Percentiles rank a stretch among this genome's conserved stretches.
These are phyloP conservation scores for Zasmidium citrigriseum DNA, from an alignment of 2,329 filamentous ascomycete genomes.

Conservation along the genomic window DNA sequence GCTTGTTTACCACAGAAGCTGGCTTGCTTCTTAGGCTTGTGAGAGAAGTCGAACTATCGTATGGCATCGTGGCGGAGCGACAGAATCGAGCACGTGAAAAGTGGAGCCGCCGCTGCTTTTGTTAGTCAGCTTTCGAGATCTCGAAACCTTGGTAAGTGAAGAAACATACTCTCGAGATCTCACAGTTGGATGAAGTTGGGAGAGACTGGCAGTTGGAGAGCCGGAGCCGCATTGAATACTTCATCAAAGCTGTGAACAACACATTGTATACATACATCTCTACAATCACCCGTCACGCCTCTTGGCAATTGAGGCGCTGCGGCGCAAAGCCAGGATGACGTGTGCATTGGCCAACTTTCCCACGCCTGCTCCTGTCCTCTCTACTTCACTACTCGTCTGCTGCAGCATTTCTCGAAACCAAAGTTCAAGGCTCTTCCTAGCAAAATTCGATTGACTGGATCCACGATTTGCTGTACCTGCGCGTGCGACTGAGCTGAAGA, in stretches of 20 bases:
- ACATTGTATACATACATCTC: background rate
- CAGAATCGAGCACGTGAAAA: slow-evolving; percentile 1
- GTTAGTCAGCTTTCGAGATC: background rate
- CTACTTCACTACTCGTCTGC: no score
- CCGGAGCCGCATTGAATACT: no score
- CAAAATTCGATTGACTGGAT: no score
- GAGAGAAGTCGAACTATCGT: background rate
- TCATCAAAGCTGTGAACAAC: background rate
- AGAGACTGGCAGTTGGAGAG: no score
- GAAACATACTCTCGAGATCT: no score
- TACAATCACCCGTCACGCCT: background rate
- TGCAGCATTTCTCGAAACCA: no score
- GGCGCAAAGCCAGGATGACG: background rate
- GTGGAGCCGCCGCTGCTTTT: background rate
- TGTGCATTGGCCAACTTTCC: background rate
- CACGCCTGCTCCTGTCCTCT: no score
- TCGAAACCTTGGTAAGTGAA: background rate
- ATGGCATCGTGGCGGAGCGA: background rate
- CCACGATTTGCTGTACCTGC: no score
- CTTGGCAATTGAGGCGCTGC: background rate
- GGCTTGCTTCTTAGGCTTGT: background rate
- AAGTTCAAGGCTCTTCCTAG: no score
- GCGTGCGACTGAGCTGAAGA: slow-evolving; percentile 1
- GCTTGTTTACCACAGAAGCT: background rate
- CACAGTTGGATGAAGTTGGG: no score